These are phyloP conservation scores for Trichomonas tenax DNA, from an alignment of 208 protist genomes.

Conservation along the genomic window DNA sequence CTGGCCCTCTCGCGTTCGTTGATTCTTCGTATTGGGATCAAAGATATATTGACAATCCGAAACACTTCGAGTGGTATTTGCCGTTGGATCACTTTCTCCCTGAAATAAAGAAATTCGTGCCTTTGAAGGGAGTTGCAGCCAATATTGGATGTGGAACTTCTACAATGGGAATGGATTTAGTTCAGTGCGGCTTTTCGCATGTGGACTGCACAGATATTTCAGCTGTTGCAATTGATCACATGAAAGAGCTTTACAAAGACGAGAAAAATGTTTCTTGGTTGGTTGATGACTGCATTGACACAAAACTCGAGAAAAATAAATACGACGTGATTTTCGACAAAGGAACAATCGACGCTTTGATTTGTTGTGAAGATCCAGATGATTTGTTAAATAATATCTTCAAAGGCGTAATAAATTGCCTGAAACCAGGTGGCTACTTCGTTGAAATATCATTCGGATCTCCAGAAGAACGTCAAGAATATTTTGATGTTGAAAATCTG, in stretches of 20 bases:
- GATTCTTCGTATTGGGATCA: slow-evolving; percentile 8
- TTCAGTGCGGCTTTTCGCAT: neutral
- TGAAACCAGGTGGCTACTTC: neutral
- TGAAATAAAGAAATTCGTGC: neutral
- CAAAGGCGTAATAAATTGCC: neutral
- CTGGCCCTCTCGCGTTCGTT: neutral
- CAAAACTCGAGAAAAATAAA: neutral
- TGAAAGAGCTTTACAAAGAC: neutral
- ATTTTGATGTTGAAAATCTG: neutral
- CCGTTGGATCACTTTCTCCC: neutral
- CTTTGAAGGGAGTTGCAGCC: neutral
- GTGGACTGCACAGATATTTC: neutral
- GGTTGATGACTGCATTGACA: neutral
- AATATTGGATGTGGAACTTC: neutral
- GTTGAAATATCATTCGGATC: neutral
- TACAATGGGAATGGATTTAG: neutral
- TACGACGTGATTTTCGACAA: neutral
- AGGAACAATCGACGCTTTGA: neutral
- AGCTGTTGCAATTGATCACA: neutral
- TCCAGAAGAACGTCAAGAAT: neutral
- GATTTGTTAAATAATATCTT: neutral
- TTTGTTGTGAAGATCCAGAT: neutral
- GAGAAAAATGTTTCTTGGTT: neutral
- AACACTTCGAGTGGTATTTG: neutral
- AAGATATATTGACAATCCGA: neutral